These are phyloP conservation scores for Microdochium paspali DNA, from an alignment of 2,329 filamentous ascomycete species.

Conservation along the genomic window DNA sequence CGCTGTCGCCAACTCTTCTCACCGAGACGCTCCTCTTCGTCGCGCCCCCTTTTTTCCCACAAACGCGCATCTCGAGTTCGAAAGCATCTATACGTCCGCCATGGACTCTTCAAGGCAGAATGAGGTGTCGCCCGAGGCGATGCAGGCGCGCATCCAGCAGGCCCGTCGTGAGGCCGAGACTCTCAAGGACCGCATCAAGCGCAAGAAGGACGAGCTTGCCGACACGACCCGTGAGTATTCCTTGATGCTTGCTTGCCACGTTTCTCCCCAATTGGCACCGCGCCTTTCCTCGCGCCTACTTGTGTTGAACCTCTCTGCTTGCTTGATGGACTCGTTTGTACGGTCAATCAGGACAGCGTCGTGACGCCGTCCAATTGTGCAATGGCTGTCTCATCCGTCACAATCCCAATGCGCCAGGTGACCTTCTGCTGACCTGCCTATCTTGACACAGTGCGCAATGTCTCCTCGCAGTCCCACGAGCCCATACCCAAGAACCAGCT, in stretches of 20 bases:
- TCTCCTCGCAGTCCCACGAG: conserved; percentile 88
- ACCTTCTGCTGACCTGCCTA: conserved; percentile 1
- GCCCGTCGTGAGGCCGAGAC: conserved; percentile 96
- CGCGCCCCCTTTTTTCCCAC: neutral
- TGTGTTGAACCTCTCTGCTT: neutral
- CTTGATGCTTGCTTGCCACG: conserved; percentile 3
- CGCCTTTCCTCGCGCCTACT: neutral
- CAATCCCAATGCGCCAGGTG: too few species aligned
- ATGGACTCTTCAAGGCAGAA: conserved; percentile 50
- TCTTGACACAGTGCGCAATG: conserved; percentile 64
- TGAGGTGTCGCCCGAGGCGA: conserved; percentile 63
- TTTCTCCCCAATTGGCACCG: neutral
- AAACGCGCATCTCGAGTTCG: neutral
- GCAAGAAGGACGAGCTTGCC: conserved; percentile 98
- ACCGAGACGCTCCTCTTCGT: neutral
- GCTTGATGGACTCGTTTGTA: too few species aligned
- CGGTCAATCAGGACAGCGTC: too few species aligned
- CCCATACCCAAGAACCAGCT: conserved; percentile 79
- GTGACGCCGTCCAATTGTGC: too few species aligned
- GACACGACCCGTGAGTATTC: conserved; percentile 83
- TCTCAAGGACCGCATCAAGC: conserved; percentile 97
- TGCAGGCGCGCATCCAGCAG: conserved; percentile 88
- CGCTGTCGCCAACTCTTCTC: neutral
- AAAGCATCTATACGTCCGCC: conserved; percentile 11
- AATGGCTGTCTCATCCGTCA: too few species aligned